A percentile compares a stretch with the other conserved stretches of the same genome.
Evolutionary conservation across 371 early-diverging fungal genomes (phyloP).

Genomic region (Syncephalis plumigaleata): DNA sequence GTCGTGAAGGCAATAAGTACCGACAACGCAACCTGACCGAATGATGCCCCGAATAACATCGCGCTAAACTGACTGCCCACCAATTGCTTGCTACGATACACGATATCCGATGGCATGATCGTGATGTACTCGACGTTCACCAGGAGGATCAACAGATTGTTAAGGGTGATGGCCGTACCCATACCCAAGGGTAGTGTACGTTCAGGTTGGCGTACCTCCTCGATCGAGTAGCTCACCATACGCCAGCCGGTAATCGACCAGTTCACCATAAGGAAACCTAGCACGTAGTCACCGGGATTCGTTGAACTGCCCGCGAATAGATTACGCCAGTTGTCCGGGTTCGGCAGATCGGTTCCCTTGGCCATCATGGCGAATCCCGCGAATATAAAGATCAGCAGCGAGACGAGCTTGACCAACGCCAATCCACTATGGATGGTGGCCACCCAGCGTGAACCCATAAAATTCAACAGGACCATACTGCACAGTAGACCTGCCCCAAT

Average conservation of each 20-base stretch:
- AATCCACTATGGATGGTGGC: too few species aligned
- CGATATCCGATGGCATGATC: neutral
- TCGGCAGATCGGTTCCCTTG: too few species aligned
- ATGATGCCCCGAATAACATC: neutral
- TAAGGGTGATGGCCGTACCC: slow-evolving; percentile 19
- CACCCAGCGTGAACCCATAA: too few species aligned
- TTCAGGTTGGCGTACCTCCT: neutral
- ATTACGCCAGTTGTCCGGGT: too few species aligned
- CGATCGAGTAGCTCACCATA: neutral
- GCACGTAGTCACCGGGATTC: neutral
- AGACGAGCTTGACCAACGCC: too few species aligned
- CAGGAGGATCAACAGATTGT: slow-evolving; percentile 17
- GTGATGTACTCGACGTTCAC: neutral
- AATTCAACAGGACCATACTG: too few species aligned
- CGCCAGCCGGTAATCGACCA: slow-evolving; percentile 40
- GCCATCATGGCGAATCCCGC: too few species aligned
- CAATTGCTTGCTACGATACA: neutral
- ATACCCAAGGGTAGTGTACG: neutral
- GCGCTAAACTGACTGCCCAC: neutral
- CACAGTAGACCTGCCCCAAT: too few species aligned
- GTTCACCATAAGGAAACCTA: neutral
- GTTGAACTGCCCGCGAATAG: neutral
- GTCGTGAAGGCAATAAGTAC: neutral
- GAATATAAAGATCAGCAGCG: too few species aligned
- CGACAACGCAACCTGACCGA: neutral